Evolutionary conservation across 495 filamentous ascomycete genomes (phyloP).

Genomic region (Penicillium turbatum): DNA sequence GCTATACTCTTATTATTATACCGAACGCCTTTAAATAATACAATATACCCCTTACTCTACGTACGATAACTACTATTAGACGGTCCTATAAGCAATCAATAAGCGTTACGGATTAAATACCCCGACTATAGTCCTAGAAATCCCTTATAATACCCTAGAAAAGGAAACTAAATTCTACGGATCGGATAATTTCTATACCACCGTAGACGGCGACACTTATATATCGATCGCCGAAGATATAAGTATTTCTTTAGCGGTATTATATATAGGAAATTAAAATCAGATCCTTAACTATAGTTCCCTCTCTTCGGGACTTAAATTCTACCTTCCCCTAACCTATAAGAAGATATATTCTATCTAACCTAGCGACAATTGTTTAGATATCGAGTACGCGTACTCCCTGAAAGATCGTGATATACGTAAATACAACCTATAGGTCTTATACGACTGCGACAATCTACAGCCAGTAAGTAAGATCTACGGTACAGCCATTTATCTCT

Average conservation of each 20-base stretch:
- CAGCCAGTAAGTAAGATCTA: not conserved
- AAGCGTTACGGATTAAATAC: not conserved
- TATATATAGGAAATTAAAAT: not conserved
- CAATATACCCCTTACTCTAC: conserved; percentile 18
- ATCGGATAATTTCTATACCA: not conserved
- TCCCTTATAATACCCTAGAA: not conserved
- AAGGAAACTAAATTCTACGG: not conserved
- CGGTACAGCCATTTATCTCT: conserved; percentile 5
- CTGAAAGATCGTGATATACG: conserved; percentile 1
- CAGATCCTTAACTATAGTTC: not conserved
- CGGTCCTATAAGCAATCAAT: not conserved
- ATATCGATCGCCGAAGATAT: not conserved
- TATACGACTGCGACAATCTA: conserved; percentile 9
- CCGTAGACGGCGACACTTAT: not conserved
- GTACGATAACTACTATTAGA: conserved; percentile 11
- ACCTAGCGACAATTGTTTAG: not conserved
- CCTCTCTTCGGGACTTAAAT: not conserved
- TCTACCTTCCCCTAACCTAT: not conserved
- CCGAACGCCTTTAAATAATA: conserved; percentile 12
- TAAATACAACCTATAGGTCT: conserved; percentile 10
- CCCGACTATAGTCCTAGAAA: not conserved
- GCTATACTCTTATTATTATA: conserved; percentile 20
- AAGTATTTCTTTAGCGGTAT: not conserved
- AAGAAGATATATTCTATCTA: not conserved
- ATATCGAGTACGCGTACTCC: conserved; percentile 20